Base-by-base conservation (phyloP, 805 yeast species). In the Zygotorulaspora sp. region DNA sequence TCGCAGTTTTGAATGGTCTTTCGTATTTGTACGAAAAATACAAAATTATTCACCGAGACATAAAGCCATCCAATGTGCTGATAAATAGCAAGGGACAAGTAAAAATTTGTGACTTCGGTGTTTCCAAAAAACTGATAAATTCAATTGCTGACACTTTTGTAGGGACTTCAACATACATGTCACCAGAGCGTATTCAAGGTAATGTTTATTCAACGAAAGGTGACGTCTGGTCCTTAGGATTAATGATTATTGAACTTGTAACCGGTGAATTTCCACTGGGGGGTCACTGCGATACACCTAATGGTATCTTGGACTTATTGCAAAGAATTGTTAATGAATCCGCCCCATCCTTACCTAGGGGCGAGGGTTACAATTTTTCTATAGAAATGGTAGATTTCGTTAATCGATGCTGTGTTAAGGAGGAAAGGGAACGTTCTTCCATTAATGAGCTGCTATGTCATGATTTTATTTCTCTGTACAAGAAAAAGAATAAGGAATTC, bases 71-170 rank as follows among this genome's bases (percentile, higher is more conserved):
- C 5, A 92, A 92, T 61, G 96, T 92, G 6, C 68, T 92, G 34
- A 75, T 92, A 63, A 88, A 86, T 44, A 82, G 88, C 26, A 75
- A 71, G 47, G 98, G 98, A 17, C 83, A 81, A 47, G 78, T 92
- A 49, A 92, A 89, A 61, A 71, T 92, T 16, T 89, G 97, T 64
- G 99, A 92, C 63, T 92, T 92, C 66, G 99, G 99, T 15, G 99
- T 92, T 5, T 79, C 89, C 20, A 78, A 96, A 43, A 96, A 88
- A 57, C 71, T 92, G 35, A 84, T 86, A 40, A 88, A 90, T 62
- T 92, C 98, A 1, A 75, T 92, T 41, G 98, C 97, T 0, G 96
- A 92, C 54, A 92, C 98, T 0, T 92, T 92, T 68, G 97, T 92
- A 7, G 99, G 99, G 1, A 92, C 99, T 0, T 87, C 96, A 1